These are phyloP conservation scores for Skeletonema costatum DNA, from an alignment of 108 stramenopile species.

Conservation along the genomic window DNA sequence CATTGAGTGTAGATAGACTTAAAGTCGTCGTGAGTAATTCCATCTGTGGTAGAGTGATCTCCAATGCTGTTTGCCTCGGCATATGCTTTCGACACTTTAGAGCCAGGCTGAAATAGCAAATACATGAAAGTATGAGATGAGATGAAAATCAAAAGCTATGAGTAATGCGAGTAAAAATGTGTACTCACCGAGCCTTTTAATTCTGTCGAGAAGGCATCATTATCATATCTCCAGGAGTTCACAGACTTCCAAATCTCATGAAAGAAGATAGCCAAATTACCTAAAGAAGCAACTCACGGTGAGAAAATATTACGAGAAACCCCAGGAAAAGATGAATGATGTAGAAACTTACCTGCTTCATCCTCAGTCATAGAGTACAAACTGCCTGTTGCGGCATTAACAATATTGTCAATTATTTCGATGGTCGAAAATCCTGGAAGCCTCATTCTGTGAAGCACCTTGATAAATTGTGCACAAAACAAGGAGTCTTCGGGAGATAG, in stretches of 20 bases:
- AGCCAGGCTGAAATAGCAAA: conserved; percentile 29
- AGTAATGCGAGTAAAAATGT: not conserved
- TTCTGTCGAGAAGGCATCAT: conserved; percentile 70
- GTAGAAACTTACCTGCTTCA: conserved; percentile 60
- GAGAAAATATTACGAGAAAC: not conserved
- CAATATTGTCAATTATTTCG: conserved; percentile 65
- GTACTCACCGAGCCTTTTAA: conserved; percentile 55
- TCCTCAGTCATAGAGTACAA: conserved; percentile 85
- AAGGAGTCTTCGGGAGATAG: conserved; percentile 87
- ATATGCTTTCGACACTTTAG: conserved; percentile 35
- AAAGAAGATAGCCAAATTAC: conserved; percentile 74
- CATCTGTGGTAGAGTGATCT: conserved; percentile 23
- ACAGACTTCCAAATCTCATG: conserved; percentile 73
- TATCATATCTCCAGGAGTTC: conserved; percentile 83
- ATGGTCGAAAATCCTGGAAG: conserved; percentile 83
- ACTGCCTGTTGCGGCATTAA: conserved; percentile 62
- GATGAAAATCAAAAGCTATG: not conserved
- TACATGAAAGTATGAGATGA: not conserved
- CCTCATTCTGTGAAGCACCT: conserved; percentile 73
- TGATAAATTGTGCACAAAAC: conserved; percentile 77
- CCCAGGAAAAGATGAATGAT: not conserved
- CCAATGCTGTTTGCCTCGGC: conserved; percentile 39
- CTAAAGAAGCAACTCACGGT: not conserved
- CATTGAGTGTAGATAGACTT: conserved; percentile 71
- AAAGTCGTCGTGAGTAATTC: conserved; percentile 60